Evolutionary conservation across 2,329 filamentous ascomycete genomes (phyloP).

Genomic region (Ceratocystis harringtonii): DNA sequence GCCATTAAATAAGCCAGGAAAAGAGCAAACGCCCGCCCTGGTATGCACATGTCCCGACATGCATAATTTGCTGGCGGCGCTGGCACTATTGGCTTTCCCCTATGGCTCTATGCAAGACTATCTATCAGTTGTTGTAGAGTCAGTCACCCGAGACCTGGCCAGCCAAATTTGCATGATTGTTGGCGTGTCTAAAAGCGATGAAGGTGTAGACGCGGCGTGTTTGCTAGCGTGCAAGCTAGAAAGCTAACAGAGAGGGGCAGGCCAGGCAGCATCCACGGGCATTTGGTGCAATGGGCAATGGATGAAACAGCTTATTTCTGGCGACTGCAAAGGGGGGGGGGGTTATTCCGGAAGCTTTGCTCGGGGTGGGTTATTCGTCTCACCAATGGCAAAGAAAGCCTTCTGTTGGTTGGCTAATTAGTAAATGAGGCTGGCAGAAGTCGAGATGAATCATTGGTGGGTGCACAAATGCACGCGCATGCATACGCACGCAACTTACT

Average conservation of each 20-base stretch:
- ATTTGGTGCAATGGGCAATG: not conserved
- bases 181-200: not conserved
- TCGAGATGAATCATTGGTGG: not conserved
- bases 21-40: not conserved
- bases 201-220: not conserved
- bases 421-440: not conserved
- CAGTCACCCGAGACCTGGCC: not conserved
- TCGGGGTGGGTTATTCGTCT: not conserved
- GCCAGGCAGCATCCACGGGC: not conserved
- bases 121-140: not conserved
- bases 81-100: not conserved
- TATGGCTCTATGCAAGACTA: not conserved
- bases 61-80: not conserved
- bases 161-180: not conserved
- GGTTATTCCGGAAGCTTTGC: not conserved
- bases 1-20: not conserved
- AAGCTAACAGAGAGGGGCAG: not conserved
- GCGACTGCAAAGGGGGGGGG: not conserved
- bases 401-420: not conserved
- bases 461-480: not conserved
- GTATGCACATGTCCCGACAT: not conserved
- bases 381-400: not conserved
- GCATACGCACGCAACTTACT: not conserved
- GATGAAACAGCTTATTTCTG: not conserved
- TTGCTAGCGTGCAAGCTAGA: not conserved